A percentile compares a stretch with the other conserved stretches of the same genome.
Evolutionary conservation across 768 basidiomycete genomes (phyloP).

Genomic region (Suillus discolor): DNA sequence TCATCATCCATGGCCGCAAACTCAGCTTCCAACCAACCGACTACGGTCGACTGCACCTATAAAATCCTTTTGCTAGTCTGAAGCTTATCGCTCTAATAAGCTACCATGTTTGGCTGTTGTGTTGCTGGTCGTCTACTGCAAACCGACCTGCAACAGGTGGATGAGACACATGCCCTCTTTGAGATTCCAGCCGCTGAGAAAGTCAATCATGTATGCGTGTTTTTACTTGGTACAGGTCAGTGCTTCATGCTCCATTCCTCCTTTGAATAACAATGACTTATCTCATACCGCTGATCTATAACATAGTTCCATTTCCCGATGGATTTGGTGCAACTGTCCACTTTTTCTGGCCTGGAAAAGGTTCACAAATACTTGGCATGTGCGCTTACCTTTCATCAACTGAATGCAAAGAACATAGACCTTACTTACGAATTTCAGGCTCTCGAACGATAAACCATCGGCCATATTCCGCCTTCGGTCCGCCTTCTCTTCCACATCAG

Average conservation of each 20-base stretch:
- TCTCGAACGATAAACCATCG: slow-evolving; percentile 89
- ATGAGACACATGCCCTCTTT: slow-evolving; percentile 82
- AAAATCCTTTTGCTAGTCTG: neutral
- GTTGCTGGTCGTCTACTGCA: slow-evolving; percentile 79
- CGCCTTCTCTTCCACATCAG: slow-evolving; percentile 46
- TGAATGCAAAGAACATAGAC: neutral
- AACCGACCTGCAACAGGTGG: slow-evolving; percentile 79
- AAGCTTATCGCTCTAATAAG: neutral
- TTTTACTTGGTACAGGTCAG: slow-evolving; percentile 76
- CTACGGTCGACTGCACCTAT: neutral
- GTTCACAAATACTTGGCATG: slow-evolving; percentile 87
- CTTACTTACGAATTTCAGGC: slow-evolving; percentile 43
- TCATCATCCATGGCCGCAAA: slow-evolving; percentile 1
- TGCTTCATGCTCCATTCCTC: slow-evolving; percentile 3
- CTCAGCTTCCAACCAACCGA: neutral
- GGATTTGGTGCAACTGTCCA: slow-evolving; percentile 86
- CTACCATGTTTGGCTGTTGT: slow-evolving; percentile 74
- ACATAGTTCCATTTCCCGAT: slow-evolving; percentile 74
- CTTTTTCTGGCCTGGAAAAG: slow-evolving; percentile 85
- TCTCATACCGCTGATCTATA: neutral
- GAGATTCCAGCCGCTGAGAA: slow-evolving; percentile 68
- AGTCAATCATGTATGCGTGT: slow-evolving; percentile 87
- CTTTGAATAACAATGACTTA: slow-evolving; percentile 63
- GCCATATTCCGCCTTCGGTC: slow-evolving; percentile 85
- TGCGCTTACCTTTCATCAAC: slow-evolving; percentile 38